A percentile compares a stretch with the other conserved stretches of the same genome.
These are phyloP conservation scores for Phaeolepiota aurea DNA, from an alignment of 768 basidiomycete genomes.

Conservation along the genomic window DNA sequence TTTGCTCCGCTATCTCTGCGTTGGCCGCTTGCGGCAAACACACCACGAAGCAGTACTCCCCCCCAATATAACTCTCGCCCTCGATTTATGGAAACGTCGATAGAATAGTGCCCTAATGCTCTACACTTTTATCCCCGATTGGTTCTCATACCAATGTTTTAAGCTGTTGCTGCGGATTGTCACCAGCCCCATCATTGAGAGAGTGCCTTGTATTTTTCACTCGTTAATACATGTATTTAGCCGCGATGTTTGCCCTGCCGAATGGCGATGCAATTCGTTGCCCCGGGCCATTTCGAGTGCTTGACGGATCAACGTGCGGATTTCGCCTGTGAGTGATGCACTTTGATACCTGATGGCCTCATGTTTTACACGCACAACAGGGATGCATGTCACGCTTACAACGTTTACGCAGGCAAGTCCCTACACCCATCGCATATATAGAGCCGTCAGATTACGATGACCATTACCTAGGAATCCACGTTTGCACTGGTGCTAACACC, in stretches of 20 bases:
- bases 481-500: slow-evolving; percentile 39
- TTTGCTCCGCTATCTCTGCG: too few species aligned
- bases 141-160: too few species aligned
- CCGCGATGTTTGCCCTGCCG: not conserved
- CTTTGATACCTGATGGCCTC: slow-evolving; percentile 68
- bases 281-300: slow-evolving; percentile 10
- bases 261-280: slow-evolving; percentile 4
- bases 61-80: not conserved
- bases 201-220: too few species aligned
- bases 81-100: not conserved
- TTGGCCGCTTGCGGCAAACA: too few species aligned
- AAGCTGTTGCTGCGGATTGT: too few species aligned
- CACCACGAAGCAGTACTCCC: too few species aligned
- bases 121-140: not conserved
- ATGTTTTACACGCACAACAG: slow-evolving; percentile 67
- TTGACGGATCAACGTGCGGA: slow-evolving; percentile 32
- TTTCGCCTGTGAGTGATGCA: slow-evolving; percentile 31
- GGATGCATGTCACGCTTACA: slow-evolving; percentile 33
- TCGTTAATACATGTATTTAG: too few species aligned
- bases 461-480: slow-evolving; percentile 32
- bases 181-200: too few species aligned
- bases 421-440: slow-evolving; percentile 15
- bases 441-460: slow-evolving; percentile 11
- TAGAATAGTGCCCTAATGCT: not conserved
- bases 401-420: slow-evolving; percentile 18